phyloP scores from a whole-genome alignment of 2,329 filamentous ascomycete species.

The Pezicula radicicola region DNA sequence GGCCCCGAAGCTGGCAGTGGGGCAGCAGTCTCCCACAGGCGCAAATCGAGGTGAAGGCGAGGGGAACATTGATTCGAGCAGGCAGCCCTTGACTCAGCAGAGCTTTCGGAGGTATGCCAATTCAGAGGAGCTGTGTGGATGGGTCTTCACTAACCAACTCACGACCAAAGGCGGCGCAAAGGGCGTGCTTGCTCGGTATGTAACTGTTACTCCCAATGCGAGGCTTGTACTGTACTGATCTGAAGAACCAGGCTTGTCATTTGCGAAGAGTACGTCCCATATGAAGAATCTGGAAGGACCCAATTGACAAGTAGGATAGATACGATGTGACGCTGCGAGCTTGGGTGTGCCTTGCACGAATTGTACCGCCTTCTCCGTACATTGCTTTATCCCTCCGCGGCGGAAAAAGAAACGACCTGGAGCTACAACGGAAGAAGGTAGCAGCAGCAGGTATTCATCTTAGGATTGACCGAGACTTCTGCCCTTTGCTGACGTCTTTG shows the following conservation, averaged over 20 bases:
- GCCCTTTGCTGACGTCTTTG: neutral
- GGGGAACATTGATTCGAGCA: too few species aligned
- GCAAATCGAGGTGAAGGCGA: too few species aligned
- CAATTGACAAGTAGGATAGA: constrained; percentile 36
- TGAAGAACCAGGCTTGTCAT: neutral
- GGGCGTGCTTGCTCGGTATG: too few species aligned
- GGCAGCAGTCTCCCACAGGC: too few species aligned
- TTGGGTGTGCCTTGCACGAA: constrained; percentile 70
- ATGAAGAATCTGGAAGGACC: neutral
- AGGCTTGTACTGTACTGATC: too few species aligned
- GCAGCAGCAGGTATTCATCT: constrained; percentile 16
- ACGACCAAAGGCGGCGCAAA: too few species aligned
- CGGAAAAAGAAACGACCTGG: constrained; percentile 61
- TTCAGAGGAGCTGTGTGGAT: too few species aligned
- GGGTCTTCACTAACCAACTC: too few species aligned
- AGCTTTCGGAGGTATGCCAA: too few species aligned
- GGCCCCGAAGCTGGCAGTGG: too few species aligned
- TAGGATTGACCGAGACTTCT: neutral
- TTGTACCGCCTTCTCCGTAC: constrained; percentile 69
- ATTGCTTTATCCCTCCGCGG: constrained; percentile 69
- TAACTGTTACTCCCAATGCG: too few species aligned
- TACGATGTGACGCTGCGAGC: constrained; percentile 68
- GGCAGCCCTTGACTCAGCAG: too few species aligned
- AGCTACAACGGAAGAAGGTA: neutral
- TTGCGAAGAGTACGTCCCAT: neutral